These are phyloP conservation scores for Buddleja alternifolia DNA, from an alignment of 257 asterid genomes.

Conservation along the genomic window DNA sequence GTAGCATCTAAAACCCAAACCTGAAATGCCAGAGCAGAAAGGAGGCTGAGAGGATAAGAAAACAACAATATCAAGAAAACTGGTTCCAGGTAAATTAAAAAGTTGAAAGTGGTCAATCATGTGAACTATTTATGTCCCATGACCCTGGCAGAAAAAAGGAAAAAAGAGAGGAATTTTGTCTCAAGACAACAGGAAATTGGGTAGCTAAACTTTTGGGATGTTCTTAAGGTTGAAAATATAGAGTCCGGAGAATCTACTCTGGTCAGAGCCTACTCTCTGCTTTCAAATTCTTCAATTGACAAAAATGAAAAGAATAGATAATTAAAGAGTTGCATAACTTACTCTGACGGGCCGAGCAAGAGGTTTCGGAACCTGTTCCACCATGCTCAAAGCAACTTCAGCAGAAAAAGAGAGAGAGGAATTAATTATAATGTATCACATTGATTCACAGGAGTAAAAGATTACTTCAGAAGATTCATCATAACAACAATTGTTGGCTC, in stretches of 20 bases:
- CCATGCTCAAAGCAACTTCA: slow-evolving; percentile 98
- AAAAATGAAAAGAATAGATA: background rate
- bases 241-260: slow-evolving; percentile 2
- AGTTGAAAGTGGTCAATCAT: background rate
- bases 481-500: background rate
- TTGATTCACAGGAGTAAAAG: background rate
- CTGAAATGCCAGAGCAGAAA: slow-evolving; percentile 44
- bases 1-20: slow-evolving; percentile 97
- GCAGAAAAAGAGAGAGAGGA: slow-evolving; percentile 27
- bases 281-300: background rate
- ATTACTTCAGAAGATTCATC: slow-evolving; percentile 7
- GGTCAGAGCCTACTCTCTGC: background rate
- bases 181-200: slow-evolving; percentile 7
- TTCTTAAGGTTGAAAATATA: slow-evolving; percentile 3
- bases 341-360: slow-evolving; percentile 99
- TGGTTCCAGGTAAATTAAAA: background rate
- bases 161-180: background rate
- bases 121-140: background rate
- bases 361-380: slow-evolving; percentile 93
- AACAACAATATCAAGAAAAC: slow-evolving; percentile 6
- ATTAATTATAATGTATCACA: background rate
- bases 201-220: slow-evolving; percentile 1
- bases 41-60: slow-evolving; percentile 3
- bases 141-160: background rate
- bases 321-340: slow-evolving; percentile 33